Evolutionary conservation across 1,284 basidiomycete genomes (phyloP).

Genomic region (Ceratobasidium papillatum): DNA sequence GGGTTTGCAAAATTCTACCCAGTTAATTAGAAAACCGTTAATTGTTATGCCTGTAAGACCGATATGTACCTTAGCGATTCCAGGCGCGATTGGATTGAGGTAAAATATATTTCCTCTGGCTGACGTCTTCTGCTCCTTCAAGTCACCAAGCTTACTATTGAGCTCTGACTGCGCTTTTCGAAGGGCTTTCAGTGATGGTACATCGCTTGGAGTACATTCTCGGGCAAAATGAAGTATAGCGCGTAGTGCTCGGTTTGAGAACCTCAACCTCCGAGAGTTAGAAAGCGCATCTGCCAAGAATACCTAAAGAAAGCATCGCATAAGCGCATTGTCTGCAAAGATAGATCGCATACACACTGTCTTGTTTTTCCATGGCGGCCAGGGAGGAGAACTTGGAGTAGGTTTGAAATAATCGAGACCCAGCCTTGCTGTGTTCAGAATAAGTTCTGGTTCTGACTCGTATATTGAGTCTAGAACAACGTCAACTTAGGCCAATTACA

Average conservation of each 20-base stretch:
- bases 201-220: slow-evolving; percentile 46
- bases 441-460: neutral
- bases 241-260: slow-evolving; percentile 49
- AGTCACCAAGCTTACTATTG: slow-evolving; percentile 44
- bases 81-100: slow-evolving; percentile 47
- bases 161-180: slow-evolving; percentile 42
- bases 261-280: slow-evolving; percentile 47
- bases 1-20: slow-evolving; percentile 36
- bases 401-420: neutral
- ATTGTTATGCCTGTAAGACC: too few relatives aligned
- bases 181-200: slow-evolving; percentile 47
- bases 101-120: slow-evolving; percentile 49
- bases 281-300: slow-evolving; percentile 50
- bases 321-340: too few relatives aligned
- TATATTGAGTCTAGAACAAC: neutral
- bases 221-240: slow-evolving; percentile 49
- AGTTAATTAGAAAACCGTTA: neutral
- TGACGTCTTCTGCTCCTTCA: slow-evolving; percentile 45
- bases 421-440: neutral
- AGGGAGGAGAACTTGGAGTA: neutral
- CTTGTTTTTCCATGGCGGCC: neutral
- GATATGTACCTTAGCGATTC: slow-evolving; percentile 47
- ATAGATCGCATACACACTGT: neutral
- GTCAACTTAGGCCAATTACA: neutral
- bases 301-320: too few relatives aligned